Conservation (phyloP, 2,329 filamentous ascomycete species). For the Aspergillus flavus region DNA sequence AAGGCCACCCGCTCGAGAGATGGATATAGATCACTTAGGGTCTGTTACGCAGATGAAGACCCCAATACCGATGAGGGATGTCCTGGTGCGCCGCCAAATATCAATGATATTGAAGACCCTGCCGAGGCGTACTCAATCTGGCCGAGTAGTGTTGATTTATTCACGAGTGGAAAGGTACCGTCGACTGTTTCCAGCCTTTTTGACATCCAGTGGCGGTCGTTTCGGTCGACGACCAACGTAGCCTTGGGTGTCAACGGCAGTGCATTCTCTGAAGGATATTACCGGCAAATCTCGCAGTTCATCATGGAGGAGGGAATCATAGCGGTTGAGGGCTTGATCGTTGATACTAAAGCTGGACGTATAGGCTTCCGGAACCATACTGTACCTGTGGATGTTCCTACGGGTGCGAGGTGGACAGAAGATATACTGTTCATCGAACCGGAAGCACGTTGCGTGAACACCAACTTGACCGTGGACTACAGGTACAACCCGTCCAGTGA, state of each 20-base stretch:
- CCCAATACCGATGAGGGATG: no score
- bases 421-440: slow-evolving; percentile 3
- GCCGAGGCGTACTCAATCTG: no score
- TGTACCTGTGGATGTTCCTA: background rate
- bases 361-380: slow-evolving; percentile 4
- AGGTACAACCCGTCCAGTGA: background rate
- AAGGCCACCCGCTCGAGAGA: no score
- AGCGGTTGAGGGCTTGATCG: background rate
- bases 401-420: background rate
- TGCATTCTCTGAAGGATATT: background rate
- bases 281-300: background rate
- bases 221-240: background rate
- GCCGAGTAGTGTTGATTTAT: no score
- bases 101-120: no score
- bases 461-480: background rate
- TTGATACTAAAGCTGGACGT: background rate
- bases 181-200: background rate
- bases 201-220: background rate
- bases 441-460: background rate
- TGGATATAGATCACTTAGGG: no score
- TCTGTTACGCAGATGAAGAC: no score
- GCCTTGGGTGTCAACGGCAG: background rate
- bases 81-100: no score
- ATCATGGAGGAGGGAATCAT: background rate
- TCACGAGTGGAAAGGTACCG: no score